Base-by-base conservation (phyloP, 306 rosid species). In the Lablab purpureus region DNA sequence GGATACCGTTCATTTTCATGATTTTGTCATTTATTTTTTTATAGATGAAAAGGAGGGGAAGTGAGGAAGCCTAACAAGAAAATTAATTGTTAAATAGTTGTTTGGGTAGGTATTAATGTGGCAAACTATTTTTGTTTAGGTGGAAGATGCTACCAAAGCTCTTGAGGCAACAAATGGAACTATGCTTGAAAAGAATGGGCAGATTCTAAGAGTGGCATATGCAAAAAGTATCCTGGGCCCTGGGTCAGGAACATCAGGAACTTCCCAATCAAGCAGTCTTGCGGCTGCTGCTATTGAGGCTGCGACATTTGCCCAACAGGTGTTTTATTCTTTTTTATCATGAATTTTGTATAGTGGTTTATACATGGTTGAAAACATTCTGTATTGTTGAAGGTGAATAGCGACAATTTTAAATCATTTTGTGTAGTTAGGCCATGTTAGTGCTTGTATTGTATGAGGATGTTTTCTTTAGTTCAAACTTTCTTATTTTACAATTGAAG, bases 261-360 rank as follows among this genome's bases (percentile, higher is more conserved):
- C 89, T 70, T 86, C 97, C 78, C 99, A 95, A 84, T 91, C 98
- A 32, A 95, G 97, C 86, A 95, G 96, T 78, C 90, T 95, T 76
- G 99, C 99, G 41, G 98, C 99, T 67, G 98, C 99, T 75, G 99
- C 99, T 74, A 95, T 95, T 78, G 99, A 95, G 89, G 99, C 99
- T 64, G 99, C 99, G 2, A 82, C 99, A 64, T 95, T 95, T 86
- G 78, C 99, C 73, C 98, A 95, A 74, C 99, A 95, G 97, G 99
- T 95, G 54, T 68, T 76, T 81, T 64, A 10, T 58, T 67, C 4
- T 34, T 25, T 18, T 30, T 8, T 65, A 14, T 62, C 27, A 19
- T 84, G 52, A 59, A 8, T 70, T 30, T 71, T 66, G 50, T 46
- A 21, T 73, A 34, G 65, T 51, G 46, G 15, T 80, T 37, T 69